Conservation (phyloP, 192 early-diverging fungal species). For the Coemansia sp. region DNA sequence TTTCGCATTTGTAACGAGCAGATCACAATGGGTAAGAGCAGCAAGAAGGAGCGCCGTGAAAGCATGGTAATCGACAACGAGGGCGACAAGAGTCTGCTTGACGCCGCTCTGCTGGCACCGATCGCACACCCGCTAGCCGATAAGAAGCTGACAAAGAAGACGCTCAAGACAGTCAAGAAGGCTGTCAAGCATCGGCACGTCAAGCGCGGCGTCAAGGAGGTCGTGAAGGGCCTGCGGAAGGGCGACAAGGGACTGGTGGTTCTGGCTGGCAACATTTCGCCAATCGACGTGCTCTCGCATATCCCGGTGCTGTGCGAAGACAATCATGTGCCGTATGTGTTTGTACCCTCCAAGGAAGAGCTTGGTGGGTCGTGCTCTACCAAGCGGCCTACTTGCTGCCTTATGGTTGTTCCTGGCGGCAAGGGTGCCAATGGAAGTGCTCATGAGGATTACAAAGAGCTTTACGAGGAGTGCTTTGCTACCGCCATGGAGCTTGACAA, state of each 20-base stretch:
- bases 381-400: constrained; percentile 89
- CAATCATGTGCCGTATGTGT: constrained; percentile 88
- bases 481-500: constrained; percentile 77
- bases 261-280: constrained; percentile 95
- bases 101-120: constrained; percentile 29
- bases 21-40: constrained; percentile 82
- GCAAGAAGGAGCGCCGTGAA: constrained; percentile 57
- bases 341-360: constrained; percentile 93
- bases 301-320: constrained; percentile 98
- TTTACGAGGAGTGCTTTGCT: constrained; percentile 76
- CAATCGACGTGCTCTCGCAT: constrained; percentile 96
- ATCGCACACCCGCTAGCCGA: constrained; percentile 53
- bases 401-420: constrained; percentile 84
- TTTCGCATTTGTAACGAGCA: not conserved
- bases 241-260: constrained; percentile 91
- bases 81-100: constrained; percentile 24
- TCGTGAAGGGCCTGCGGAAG: constrained; percentile 94
- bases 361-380: constrained; percentile 89
- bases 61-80: constrained; percentile 34
- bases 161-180: constrained; percentile 52
- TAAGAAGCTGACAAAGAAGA: constrained; percentile 53
- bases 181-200: constrained; percentile 84
- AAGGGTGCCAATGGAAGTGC: constrained; percentile 68
- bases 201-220: constrained; percentile 96
- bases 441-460: constrained; percentile 81